These are phyloP conservation scores for Penicillium sumatraense DNA, from an alignment of 2,329 filamentous ascomycete species.

Conservation along the genomic window DNA sequence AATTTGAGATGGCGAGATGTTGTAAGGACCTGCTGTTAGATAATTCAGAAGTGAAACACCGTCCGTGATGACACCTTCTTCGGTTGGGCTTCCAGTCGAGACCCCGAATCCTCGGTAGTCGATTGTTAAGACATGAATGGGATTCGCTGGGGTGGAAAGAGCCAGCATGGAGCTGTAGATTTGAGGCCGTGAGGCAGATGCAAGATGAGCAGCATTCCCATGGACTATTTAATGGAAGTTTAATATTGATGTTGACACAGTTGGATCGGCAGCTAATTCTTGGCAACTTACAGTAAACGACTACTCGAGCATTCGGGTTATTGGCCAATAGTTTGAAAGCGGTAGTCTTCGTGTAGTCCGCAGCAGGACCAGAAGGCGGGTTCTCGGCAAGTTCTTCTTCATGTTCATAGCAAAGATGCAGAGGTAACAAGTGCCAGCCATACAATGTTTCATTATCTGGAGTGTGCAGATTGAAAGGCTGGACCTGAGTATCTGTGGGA, in stretches of 20 bases:
- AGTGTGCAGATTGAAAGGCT: slow-evolving; percentile 78
- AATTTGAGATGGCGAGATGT: slow-evolving; percentile 72
- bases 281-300: slow-evolving; percentile 59
- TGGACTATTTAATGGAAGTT: too few relatives aligned
- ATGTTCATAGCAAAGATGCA: slow-evolving; percentile 75
- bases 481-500: slow-evolving; percentile 76
- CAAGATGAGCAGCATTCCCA: slow-evolving; percentile 82
- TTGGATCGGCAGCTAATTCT: too few relatives aligned
- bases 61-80: slow-evolving; percentile 80
- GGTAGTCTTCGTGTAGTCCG: slow-evolving; percentile 53
- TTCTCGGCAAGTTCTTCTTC: slow-evolving; percentile 65
- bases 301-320: slow-evolving; percentile 56
- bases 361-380: slow-evolving; percentile 55
- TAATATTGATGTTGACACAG: too few relatives aligned
- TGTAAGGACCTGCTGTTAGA: slow-evolving; percentile 58
- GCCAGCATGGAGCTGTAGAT: slow-evolving; percentile 78
- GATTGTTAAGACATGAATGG: slow-evolving; percentile 79
- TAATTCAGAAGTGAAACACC: slow-evolving; percentile 75
- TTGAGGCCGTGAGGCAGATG: slow-evolving; percentile 74
- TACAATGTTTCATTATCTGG: slow-evolving; percentile 78
- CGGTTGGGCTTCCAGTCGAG: slow-evolving; percentile 78
- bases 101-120: slow-evolving; percentile 90
- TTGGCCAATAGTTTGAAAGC: slow-evolving; percentile 57
- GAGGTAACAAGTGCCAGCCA: slow-evolving; percentile 87
- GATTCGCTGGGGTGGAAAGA: slow-evolving; percentile 64